These are phyloP conservation scores for Litsea cubeba DNA, from an alignment of 164 flowering plant genomes.

Conservation along the genomic window DNA sequence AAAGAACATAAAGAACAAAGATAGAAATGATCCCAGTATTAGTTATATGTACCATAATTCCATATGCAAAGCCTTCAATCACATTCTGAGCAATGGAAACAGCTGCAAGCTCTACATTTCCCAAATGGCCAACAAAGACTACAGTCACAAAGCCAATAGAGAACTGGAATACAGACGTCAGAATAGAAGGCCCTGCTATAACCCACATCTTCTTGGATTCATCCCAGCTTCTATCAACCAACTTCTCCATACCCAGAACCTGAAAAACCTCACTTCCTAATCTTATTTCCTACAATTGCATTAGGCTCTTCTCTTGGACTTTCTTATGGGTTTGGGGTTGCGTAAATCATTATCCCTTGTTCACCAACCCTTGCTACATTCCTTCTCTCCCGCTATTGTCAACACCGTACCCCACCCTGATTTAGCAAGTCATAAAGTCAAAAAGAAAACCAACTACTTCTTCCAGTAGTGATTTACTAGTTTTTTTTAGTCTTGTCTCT, in stretches of 20 bases:
- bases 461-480: too few species aligned
- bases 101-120: slow-evolving; percentile 41
- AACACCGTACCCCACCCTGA: too few species aligned
- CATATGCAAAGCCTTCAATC: slow-evolving; percentile 40
- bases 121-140: slow-evolving; percentile 47
- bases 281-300: neutral
- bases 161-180: slow-evolving; percentile 34
- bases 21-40: neutral
- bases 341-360: neutral
- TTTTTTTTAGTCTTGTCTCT: too few species aligned
- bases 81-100: slow-evolving; percentile 39
- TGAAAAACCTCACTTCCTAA: neutral
- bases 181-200: slow-evolving; percentile 44
- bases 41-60: slow-evolving; percentile 32
- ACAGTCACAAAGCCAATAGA: slow-evolving; percentile 34
- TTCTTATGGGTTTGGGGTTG: neutral
- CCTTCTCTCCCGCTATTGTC: neutral
- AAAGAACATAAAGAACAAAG: too few species aligned
- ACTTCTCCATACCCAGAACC: neutral
- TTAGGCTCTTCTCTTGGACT: neutral
- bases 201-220: slow-evolving; percentile 52
- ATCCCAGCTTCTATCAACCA: slow-evolving; percentile 19
- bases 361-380: neutral
- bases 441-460: too few species aligned
- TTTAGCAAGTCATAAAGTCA: too few species aligned